Base-by-base conservation (phyloP, 2,329 filamentous ascomycete genomes). In the Colletotrichum kahawae region DNA sequence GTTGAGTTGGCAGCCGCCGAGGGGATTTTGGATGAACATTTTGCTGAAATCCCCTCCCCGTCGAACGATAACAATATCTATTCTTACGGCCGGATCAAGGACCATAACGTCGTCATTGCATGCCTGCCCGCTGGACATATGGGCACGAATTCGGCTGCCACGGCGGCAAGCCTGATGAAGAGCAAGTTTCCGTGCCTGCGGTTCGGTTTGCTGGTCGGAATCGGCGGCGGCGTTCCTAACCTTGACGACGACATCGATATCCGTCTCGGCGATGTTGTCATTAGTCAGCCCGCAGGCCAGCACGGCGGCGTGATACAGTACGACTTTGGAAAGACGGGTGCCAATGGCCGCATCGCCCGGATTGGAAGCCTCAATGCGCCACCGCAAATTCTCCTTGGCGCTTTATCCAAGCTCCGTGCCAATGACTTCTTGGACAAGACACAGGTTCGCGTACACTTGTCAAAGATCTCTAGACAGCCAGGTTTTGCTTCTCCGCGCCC, bases 191-290 rank as follows among this genome's bases (percentile, higher is more conserved):
- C 71, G 2, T 66, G 21, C 1, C 57, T 78, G 3, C 59, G 21
- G 0, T 36, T 77, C 7, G 38, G 73, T 5, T 31, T 80, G n/a
- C 77, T 82, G 51, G 81, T 82, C n/a, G 81, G 81, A 1, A 81
- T 82, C 5, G 81, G 81, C 4, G 80, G 80, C 10, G 80, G 79
- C 56, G 77, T 14, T 2, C 21, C 21, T 3, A 21, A 21, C 21
- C 21, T 21, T 21, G 21, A 21, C 24, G 24, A 24, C 24, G 24
- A 24, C 24, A 24, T 24, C 24, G 24, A 86, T 24, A 80, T 86
- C 2, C 81, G 84, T 5, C 75, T 77, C 5, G 76, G 76, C 14
- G 77, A 78, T n/a, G 67, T 77, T n/a, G 71, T 78, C 8, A 31
- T 75, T 71, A 56, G 79, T 75, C 54, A 68, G 12, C 77, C 77